Percentiles rank a stretch among this genome's conserved stretches.
These are phyloP conservation scores for Earliella scabrosa DNA, from an alignment of 1,284 basidiomycete species.

Conservation along the genomic window DNA sequence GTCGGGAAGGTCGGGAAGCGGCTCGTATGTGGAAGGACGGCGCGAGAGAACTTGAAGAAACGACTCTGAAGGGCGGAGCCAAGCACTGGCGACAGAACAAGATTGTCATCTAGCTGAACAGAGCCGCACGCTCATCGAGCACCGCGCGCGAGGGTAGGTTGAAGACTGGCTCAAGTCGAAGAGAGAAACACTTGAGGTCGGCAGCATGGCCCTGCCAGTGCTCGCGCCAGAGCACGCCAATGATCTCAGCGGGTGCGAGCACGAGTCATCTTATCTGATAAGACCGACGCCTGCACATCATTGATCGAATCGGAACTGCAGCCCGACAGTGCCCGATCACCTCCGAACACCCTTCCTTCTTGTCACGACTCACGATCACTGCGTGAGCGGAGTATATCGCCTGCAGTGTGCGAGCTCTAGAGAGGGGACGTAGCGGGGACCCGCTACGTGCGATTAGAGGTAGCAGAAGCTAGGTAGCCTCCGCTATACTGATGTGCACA, in stretches of 20 bases:
- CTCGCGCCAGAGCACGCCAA: slow-evolving; percentile 3
- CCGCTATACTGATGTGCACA: too few relatives aligned
- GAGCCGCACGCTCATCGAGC: not conserved
- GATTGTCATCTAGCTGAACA: slow-evolving; percentile 6
- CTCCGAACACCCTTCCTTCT: too few relatives aligned
- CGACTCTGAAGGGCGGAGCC: slow-evolving; percentile 3
- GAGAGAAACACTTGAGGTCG: not conserved
- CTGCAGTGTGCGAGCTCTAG: too few relatives aligned
- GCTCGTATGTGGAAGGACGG: slow-evolving; percentile 3
- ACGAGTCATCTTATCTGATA: slow-evolving; percentile 24
- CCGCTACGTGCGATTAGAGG: too few relatives aligned
- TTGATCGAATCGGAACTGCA: too few relatives aligned
- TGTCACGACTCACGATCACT: too few relatives aligned
- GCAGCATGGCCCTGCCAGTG: not conserved
- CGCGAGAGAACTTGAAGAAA: not conserved
- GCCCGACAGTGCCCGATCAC: too few relatives aligned
- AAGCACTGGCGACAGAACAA: slow-evolving; percentile 16
- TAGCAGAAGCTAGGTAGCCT: too few relatives aligned
- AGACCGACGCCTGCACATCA: not conserved
- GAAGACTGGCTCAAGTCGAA: not conserved
- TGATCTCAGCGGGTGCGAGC: slow-evolving; percentile 12
- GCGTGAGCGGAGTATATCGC: too few relatives aligned
- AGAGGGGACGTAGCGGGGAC: too few relatives aligned
- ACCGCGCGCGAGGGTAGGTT: not conserved
- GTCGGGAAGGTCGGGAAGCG: not conserved